These are phyloP conservation scores for Gracilaria vermiculophylla DNA, from an alignment of 23 red algal genomes.

Conservation along the genomic window DNA sequence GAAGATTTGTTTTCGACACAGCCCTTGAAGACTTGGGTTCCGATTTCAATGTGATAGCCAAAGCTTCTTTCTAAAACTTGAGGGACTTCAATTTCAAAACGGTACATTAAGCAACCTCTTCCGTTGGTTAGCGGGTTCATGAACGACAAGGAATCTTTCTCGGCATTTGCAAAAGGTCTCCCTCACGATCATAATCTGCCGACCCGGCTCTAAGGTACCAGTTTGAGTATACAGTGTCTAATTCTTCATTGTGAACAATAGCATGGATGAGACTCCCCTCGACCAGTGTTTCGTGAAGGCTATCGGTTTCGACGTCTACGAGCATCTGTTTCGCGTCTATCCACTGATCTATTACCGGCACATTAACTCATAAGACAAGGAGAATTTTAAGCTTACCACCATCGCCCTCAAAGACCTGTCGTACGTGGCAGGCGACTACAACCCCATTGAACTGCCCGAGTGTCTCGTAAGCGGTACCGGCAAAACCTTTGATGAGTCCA, in stretches of 20 bases:
- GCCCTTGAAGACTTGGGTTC: slow-evolving; percentile 18
- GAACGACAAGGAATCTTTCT: background rate
- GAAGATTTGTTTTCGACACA: background rate
- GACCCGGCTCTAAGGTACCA: background rate
- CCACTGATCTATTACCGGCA: background rate
- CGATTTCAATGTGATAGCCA: background rate
- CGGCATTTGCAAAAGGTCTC: background rate
- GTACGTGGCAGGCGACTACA: background rate
- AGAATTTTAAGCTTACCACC: background rate
- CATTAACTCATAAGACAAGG: background rate
- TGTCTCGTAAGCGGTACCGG: background rate
- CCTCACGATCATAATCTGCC: background rate
- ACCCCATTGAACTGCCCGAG: slow-evolving; percentile 1
- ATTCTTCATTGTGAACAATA: background rate
- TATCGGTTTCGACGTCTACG: slow-evolving; percentile 12
- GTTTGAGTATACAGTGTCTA: background rate
- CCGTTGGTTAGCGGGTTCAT: background rate
- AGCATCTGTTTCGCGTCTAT: background rate
- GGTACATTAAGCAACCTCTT: background rate
- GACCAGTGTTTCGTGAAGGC: slow-evolving; percentile 3
- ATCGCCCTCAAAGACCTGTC: background rate
- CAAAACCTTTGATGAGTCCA: background rate
- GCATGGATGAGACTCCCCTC: slow-evolving; percentile 23
- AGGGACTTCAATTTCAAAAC: background rate
- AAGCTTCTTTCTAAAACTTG: background rate